Percentiles rank a stretch among this genome's conserved stretches.
These are phyloP conservation scores for Populus simonii DNA, from an alignment of 345 rosid species.

Conservation along the genomic window DNA sequence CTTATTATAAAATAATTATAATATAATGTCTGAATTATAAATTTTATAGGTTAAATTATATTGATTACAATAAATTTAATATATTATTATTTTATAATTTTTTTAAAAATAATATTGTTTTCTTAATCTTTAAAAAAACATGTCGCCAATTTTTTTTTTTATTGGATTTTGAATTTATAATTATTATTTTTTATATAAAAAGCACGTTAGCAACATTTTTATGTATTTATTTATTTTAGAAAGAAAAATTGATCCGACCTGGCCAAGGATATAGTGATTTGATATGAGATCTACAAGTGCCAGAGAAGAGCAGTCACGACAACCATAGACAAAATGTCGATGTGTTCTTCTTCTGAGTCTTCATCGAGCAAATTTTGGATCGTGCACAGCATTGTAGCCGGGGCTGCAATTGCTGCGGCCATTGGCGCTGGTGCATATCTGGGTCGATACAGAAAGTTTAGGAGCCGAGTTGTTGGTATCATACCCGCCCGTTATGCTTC, in stretches of 20 bases:
- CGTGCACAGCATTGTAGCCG: slow-evolving; percentile 62
- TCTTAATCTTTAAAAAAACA: too few species aligned
- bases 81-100: too few species aligned
- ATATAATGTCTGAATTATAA: accelerated
- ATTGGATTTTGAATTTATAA: too few species aligned
- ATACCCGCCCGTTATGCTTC: slow-evolving; percentile 97
- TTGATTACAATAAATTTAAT: accelerated
- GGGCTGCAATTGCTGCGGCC: slow-evolving; percentile 64
- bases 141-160: too few species aligned
- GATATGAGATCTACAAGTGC: not conserved
- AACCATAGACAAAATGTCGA: not conserved
- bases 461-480: slow-evolving; percentile 84
- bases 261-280: too few species aligned
- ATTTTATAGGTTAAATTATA: too few species aligned
- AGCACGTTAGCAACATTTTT: too few species aligned
- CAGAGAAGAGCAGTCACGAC: not conserved
- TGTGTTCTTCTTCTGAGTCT: slow-evolving; percentile 13
- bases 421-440: slow-evolving; percentile 62
- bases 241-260: too few species aligned
- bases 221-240: too few species aligned
- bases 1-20: too few species aligned
- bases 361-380: slow-evolving; percentile 52
- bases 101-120: too few species aligned
- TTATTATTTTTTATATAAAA: too few species aligned
- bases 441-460: slow-evolving; percentile 50